phyloP scores from a whole-genome alignment of 2,329 filamentous ascomycete species.

The Xylariaceae sp. region DNA sequence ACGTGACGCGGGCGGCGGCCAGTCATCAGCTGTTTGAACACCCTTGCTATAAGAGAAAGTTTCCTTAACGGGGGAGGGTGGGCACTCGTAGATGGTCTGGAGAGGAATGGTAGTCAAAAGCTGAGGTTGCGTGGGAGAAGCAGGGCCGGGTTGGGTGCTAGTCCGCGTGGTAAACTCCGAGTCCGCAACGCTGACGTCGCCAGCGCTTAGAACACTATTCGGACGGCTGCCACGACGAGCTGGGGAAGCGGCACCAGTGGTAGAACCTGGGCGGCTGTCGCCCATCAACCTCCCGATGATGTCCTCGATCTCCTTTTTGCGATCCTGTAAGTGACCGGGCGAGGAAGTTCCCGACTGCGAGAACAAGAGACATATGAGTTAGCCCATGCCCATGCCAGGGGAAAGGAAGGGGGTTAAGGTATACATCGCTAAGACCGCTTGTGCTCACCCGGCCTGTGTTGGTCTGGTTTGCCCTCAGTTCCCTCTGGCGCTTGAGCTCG shows the following conservation, averaged over 20 bases:
- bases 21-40: slow-evolving; percentile 82
- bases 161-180: slow-evolving; percentile 55
- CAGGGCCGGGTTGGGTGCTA: slow-evolving; percentile 36
- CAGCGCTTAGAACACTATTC: slow-evolving; percentile 78
- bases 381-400: slow-evolving; percentile 16
- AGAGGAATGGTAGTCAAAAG: slow-evolving; percentile 70
- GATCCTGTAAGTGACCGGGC: slow-evolving; percentile 63
- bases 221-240: slow-evolving; percentile 68
- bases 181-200: slow-evolving; percentile 72
- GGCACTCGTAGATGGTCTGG: slow-evolving; percentile 75
- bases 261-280: slow-evolving; percentile 68
- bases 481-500: slow-evolving; percentile 89
- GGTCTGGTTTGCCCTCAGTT: slow-evolving; percentile 74
- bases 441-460: slow-evolving; percentile 64
- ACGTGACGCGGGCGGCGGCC: slow-evolving; percentile 53
- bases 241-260: slow-evolving; percentile 63
- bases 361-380: slow-evolving; percentile 10
- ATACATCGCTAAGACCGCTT: slow-evolving; percentile 68
- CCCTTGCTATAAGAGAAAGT: slow-evolving; percentile 96
- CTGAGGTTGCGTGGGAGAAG: slow-evolving; percentile 49
- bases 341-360: slow-evolving; percentile 63
- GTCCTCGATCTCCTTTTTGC: slow-evolving; percentile 74
- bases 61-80: slow-evolving; percentile 72
- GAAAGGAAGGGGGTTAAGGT: slow-evolving; percentile 26
- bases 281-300: slow-evolving; percentile 81